Evolutionary conservation across 78 protist genomes (phyloP).

Genomic region (Dictyostelium purpureum): DNA sequence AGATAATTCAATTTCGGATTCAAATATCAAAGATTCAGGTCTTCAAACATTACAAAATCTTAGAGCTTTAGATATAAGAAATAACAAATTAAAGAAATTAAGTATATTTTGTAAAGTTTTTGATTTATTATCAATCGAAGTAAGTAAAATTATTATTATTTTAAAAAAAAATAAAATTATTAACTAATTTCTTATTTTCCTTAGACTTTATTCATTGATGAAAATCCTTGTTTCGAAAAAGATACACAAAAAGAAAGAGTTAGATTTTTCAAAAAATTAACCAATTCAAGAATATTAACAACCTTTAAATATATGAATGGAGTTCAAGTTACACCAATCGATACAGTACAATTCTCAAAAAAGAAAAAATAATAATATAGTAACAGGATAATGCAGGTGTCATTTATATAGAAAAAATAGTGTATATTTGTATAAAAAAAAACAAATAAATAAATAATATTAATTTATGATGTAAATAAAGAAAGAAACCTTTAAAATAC

Average conservation of each 20-base stretch:
- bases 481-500: too few species aligned
- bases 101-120: not conserved
- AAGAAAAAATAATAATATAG: slow-evolving; percentile 8
- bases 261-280: slow-evolving; percentile 56
- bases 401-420: too few species aligned
- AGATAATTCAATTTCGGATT: slow-evolving; percentile 42
- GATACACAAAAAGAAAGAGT: slow-evolving; percentile 51
- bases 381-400: too few species aligned
- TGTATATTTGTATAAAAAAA: too few species aligned
- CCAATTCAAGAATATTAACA: slow-evolving; percentile 29
- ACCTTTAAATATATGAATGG: slow-evolving; percentile 61
- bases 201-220: slow-evolving; percentile 54
- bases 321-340: not conserved
- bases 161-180: not conserved
- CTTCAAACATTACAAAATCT: slow-evolving; percentile 1
- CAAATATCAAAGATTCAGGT: slow-evolving; percentile 22
- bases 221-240: slow-evolving; percentile 51
- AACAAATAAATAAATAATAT: too few species aligned
- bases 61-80: slow-evolving; percentile 64
- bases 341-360: slow-evolving; percentile 16
- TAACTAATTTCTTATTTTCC: not conserved
- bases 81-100: slow-evolving; percentile 63
- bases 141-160: not conserved
- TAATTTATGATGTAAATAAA: too few species aligned
- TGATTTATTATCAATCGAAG: slow-evolving; percentile 15